phyloP scores from a whole-genome alignment of 2,329 filamentous ascomycete species.

The Colletotrichum cordylinicola region DNA sequence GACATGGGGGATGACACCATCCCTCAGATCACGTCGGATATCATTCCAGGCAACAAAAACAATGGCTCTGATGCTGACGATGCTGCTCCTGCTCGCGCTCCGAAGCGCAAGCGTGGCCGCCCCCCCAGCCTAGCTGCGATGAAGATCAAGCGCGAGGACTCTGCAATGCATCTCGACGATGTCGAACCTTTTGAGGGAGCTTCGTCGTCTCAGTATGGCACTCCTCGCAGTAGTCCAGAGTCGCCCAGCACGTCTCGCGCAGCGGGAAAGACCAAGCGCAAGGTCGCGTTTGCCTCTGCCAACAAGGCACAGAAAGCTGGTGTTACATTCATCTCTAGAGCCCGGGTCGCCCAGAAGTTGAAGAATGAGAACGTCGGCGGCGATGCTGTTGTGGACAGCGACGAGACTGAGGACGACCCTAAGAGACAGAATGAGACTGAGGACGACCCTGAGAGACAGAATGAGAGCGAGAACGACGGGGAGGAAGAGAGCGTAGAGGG shows the following conservation, averaged over 20 bases:
- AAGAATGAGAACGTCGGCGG: not conserved
- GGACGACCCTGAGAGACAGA: not conserved
- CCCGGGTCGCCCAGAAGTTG: not conserved
- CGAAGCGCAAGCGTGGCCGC: not conserved
- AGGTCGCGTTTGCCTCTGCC: not conserved
- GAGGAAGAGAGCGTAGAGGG: not conserved
- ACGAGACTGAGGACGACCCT: not conserved
- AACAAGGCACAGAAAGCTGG: not conserved
- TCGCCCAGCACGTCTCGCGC: not conserved
- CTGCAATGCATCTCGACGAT: not conserved
- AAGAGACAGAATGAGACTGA: not conserved
- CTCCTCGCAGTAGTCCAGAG: not conserved
- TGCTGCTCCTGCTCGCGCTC: not conserved
- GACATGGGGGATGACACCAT: not conserved
- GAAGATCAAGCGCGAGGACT: not conserved
- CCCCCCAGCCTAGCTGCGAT: not conserved
- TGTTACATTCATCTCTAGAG: not conserved
- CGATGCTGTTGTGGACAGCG: not conserved
- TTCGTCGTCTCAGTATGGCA: not conserved
- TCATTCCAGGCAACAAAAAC: not conserved
- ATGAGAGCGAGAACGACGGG: not conserved
- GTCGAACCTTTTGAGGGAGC: not conserved
- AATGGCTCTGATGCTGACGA: not conserved
- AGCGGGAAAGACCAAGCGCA: not conserved
- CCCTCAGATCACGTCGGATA: conserved; percentile 1